These are phyloP conservation scores for Trichosporon sp. DNA, from an alignment of 1,284 basidiomycete genomes.

Conservation along the genomic window DNA sequence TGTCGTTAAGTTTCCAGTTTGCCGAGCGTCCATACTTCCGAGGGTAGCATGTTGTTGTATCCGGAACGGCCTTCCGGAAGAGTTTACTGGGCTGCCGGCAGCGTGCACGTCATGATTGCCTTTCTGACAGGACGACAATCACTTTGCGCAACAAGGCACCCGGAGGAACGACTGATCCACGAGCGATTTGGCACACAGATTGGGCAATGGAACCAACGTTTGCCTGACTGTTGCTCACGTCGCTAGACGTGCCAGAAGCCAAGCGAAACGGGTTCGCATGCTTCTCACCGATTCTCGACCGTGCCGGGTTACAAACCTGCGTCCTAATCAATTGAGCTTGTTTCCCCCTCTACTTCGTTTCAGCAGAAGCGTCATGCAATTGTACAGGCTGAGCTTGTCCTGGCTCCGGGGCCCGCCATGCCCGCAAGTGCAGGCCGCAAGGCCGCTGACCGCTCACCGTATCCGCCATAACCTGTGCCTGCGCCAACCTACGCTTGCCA, in stretches of 20 bases:
- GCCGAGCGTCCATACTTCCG: neutral
- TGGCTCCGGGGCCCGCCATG: neutral
- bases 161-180: neutral
- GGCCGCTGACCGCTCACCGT: neutral
- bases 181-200: neutral
- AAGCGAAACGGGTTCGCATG: neutral
- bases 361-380: neutral
- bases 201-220: neutral
- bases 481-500: neutral
- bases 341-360: neutral
- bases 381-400: neutral
- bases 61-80: neutral
- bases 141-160: conserved; percentile 7
- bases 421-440: no score
- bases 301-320: conserved; percentile 4
- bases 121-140: neutral
- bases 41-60: neutral
- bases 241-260: neutral
- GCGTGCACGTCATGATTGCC: neutral
- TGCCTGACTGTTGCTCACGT: no score
- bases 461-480: neutral
- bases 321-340: conserved; percentile 6
- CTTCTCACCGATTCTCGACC: neutral
- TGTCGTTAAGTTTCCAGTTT: neutral
- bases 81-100: neutral